Percentiles rank a stretch among this genome's conserved stretches.
Evolutionary conservation across 2,329 filamentous ascomycete genomes (phyloP).

Genomic region (Ophiosphaerella herpotricha): DNA sequence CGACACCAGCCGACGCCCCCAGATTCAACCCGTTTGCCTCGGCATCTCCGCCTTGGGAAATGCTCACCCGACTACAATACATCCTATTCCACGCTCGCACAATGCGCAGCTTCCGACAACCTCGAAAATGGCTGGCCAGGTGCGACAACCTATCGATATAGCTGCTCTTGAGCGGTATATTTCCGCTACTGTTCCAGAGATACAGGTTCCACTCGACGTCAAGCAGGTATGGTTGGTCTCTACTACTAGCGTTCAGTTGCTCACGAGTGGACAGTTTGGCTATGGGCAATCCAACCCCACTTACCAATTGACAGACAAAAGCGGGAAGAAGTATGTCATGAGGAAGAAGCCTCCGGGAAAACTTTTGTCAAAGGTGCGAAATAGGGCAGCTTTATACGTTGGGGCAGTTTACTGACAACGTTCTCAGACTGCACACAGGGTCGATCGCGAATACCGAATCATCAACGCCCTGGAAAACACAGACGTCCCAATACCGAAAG

Average conservation of each 20-base stretch:
- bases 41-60: constrained; percentile 12
- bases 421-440: constrained; percentile 83
- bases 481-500: constrained; percentile 82
- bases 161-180: constrained; percentile 80
- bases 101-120: constrained; percentile 19
- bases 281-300: constrained; percentile 98
- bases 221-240: constrained; percentile 70
- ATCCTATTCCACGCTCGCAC: constrained; percentile 12
- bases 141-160: constrained; percentile 90
- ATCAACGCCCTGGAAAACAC: constrained; percentile 80
- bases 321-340: constrained; percentile 78
- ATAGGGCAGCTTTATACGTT: not conserved
- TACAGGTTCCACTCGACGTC: constrained; percentile 80
- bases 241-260: constrained; percentile 1
- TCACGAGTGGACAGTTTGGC: constrained; percentile 69
- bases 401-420: not conserved
- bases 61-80: constrained; percentile 17
- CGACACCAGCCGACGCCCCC: not conserved
- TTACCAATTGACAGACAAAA: constrained; percentile 80
- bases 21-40: constrained; percentile 8
- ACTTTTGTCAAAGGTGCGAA: constrained; percentile 67
- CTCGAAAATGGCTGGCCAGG: constrained; percentile 74
- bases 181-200: constrained; percentile 74
- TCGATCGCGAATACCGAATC: constrained; percentile 93
- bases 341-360: constrained; percentile 98